These are phyloP conservation scores for Calonectria pauciramosa DNA, from an alignment of 2,329 filamentous ascomycete genomes.

Conservation along the genomic window DNA sequence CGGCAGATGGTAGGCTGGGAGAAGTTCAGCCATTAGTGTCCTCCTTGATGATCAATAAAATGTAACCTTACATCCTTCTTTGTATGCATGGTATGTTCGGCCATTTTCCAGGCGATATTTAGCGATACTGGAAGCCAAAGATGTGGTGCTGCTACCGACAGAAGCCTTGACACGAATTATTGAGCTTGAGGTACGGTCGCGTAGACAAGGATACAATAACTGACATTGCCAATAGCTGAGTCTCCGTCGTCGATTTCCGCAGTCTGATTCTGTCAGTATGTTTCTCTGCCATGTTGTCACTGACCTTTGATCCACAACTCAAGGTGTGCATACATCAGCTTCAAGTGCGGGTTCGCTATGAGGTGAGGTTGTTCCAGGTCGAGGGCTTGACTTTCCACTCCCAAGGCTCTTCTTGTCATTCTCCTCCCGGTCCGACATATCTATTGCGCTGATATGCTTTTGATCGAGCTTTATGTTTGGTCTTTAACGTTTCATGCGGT, in stretches of 20 bases:
- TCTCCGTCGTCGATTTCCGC: slow-evolving; percentile 1
- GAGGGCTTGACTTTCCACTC: slow-evolving; percentile 4
- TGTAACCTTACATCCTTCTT: slow-evolving; percentile 15
- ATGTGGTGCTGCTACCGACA: background rate
- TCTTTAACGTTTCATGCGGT: background rate
- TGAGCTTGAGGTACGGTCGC: background rate
- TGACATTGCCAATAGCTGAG: slow-evolving; percentile 1
- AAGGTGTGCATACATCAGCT: background rate
- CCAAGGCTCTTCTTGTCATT: background rate
- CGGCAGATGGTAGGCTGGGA: slow-evolving; percentile 9
- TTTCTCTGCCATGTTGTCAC: rapidly evolving
- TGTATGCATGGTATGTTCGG: slow-evolving; percentile 21
- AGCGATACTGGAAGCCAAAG: slow-evolving; percentile 15
- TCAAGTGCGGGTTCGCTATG: background rate
- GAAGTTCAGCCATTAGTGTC: background rate
- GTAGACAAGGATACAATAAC: background rate
- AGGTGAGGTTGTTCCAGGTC: background rate
- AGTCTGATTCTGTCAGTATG: background rate
- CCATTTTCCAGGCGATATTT: slow-evolving; percentile 17
- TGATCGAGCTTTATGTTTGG: background rate
- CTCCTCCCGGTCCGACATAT: background rate
- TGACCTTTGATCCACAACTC: background rate
- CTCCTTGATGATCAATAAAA: rapidly evolving
- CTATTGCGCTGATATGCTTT: too few relatives aligned
- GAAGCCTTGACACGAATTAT: background rate